These are phyloP conservation scores for Coniochaeta prunicola DNA, from an alignment of 2,329 filamentous ascomycete species.

Conservation along the genomic window DNA sequence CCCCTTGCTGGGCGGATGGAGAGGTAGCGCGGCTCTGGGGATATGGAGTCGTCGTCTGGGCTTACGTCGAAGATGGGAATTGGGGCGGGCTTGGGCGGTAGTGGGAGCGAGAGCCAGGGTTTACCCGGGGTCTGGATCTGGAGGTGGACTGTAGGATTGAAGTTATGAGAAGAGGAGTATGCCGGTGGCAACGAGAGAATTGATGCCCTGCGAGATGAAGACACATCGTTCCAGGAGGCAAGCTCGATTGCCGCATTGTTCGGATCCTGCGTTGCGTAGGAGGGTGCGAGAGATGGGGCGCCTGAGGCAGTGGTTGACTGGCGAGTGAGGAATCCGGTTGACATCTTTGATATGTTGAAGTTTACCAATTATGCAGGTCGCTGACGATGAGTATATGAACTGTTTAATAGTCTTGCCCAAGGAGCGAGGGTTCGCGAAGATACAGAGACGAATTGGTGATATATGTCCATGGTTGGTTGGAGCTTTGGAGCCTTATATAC, in stretches of 20 bases:
- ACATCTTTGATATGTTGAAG: neutral
- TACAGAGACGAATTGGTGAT: neutral
- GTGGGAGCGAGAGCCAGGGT: constrained; percentile 31
- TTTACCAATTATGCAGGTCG: neutral
- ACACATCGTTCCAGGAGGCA: neutral
- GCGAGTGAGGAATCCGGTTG: neutral
- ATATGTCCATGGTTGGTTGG: neutral
- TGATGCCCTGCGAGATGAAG: neutral
- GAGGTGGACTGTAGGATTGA: constrained; percentile 35
- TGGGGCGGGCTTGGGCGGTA: constrained; percentile 26
- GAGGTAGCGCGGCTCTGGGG: constrained; percentile 27
- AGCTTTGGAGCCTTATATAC: neutral
- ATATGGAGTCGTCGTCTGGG: constrained; percentile 12
- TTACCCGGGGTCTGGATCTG: constrained; percentile 43
- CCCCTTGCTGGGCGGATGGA: constrained; percentile 39
- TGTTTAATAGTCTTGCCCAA: neutral
- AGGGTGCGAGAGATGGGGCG: neutral
- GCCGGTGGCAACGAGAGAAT: constrained; percentile 18
- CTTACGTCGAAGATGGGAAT: constrained; percentile 35
- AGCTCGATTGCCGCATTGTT: neutral
- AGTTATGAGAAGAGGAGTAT: constrained; percentile 19
- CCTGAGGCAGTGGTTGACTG: neutral
- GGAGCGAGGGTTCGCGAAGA: neutral
- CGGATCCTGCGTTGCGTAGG: neutral
- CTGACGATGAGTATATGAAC: neutral